Percentiles rank a stretch among this genome's conserved stretches.
Evolutionary conservation across 192 early-diverging fungal genomes (phyloP).

Genomic region (Lunasporangiospora selenospora): DNA sequence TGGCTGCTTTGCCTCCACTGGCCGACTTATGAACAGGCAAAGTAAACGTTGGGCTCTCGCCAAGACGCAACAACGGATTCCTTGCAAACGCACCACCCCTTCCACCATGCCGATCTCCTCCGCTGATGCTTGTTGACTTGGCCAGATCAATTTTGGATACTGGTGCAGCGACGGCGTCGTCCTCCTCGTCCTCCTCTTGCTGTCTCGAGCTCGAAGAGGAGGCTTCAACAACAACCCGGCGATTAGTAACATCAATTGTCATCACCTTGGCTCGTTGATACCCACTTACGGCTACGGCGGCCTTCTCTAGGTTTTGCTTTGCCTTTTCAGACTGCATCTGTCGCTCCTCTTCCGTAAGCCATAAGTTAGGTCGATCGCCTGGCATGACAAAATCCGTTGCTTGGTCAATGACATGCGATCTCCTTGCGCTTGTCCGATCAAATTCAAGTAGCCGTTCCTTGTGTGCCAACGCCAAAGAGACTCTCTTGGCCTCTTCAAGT

Average conservation of each 20-base stretch:
- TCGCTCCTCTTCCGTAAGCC: conserved; percentile 57
- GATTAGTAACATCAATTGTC: conserved; percentile 55
- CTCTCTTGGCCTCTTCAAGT: conserved; percentile 46
- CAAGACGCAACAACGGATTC: conserved; percentile 35
- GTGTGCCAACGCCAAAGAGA: conserved; percentile 48
- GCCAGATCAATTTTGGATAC: conserved; percentile 19
- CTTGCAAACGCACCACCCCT: conserved; percentile 35
- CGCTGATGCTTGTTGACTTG: conserved; percentile 44
- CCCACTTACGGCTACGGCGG: conserved; percentile 37
- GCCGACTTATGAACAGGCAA: neutral
- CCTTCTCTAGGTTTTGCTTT: conserved; percentile 51
- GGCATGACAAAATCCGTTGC: conserved; percentile 61
- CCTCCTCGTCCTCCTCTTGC: conserved; percentile 29
- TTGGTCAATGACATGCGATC: conserved; percentile 55
- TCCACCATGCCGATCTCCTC: conserved; percentile 39
- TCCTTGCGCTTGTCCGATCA: conserved; percentile 54
- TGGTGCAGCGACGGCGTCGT: conserved; percentile 40
- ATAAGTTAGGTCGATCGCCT: conserved; percentile 56
- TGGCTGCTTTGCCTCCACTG: conserved; percentile 8
- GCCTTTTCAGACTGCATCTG: conserved; percentile 49
- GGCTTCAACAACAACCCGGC: conserved; percentile 51
- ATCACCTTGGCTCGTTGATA: conserved; percentile 54
- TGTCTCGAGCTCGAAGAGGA: neutral
- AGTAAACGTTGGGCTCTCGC: conserved; percentile 37
- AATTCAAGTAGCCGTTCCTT: conserved; percentile 59